Conservation (phyloP, 208 protist genomes). For the Acanthamoeba castellanii region DNA sequence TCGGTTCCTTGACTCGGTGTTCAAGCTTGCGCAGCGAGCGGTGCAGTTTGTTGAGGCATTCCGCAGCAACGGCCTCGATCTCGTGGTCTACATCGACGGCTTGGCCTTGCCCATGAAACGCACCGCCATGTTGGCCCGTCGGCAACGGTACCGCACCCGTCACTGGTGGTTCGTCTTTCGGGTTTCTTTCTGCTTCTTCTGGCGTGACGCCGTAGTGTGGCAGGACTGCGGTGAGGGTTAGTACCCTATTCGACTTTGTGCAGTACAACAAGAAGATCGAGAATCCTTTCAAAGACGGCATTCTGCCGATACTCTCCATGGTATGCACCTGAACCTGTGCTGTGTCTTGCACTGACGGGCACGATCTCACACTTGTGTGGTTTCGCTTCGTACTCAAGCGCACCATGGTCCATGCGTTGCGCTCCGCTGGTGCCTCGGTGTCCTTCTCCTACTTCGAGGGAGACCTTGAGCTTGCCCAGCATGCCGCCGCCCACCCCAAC, state of each 20-base stretch:
- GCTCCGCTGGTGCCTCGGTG: neutral
- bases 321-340: neutral
- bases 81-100: conserved; percentile 20
- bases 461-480: neutral
- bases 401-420: neutral
- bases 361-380: no score
- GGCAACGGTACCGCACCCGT: neutral
- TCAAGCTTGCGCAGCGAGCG: neutral
- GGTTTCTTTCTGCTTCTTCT: neutral
- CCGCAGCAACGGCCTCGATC: neutral
- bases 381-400: neutral
- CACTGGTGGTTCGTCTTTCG: neutral
- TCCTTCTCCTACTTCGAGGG: conserved; percentile 18
- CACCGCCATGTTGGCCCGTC: neutral
- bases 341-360: no score
- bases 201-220: neutral
- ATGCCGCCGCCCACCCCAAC: neutral
- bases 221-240: neutral
- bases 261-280: neutral
- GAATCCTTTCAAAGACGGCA: conserved; percentile 17
- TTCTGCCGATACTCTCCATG: conserved; percentile 1
- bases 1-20: neutral
- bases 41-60: conserved; percentile 27
- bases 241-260: neutral
- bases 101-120: conserved; percentile 22